Evolutionary conservation across 345 rosid genomes (phyloP).

Genomic region (Sapria himalayana): DNA sequence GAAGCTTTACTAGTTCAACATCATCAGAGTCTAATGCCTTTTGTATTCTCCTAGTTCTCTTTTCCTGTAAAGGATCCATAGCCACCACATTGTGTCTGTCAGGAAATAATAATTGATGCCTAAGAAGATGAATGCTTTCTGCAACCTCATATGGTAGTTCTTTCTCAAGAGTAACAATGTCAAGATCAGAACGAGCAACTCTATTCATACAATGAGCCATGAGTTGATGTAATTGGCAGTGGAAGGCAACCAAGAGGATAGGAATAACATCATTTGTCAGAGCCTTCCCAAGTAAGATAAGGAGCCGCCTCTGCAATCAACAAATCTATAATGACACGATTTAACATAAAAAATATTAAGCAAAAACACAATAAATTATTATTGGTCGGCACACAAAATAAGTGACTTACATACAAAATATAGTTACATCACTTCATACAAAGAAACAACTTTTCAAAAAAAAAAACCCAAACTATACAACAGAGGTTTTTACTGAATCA

Average conservation of each 20-base stretch:
- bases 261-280: conserved; percentile 60
- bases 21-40: conserved; percentile 92
- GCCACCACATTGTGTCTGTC: conserved; percentile 14
- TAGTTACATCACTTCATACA: too few relatives aligned
- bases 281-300: conserved; percentile 59
- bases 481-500: too few relatives aligned
- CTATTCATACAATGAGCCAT: conserved; percentile 50
- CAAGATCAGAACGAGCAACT: conserved; percentile 75
- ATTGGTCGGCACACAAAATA: too few relatives aligned
- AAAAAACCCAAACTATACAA: too few relatives aligned
- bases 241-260: conserved; percentile 64
- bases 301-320: conserved; percentile 55
- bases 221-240: conserved; percentile 56
- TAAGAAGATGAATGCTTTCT: conserved; percentile 28
- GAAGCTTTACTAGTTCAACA: conserved; percentile 76
- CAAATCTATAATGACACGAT: too few relatives aligned
- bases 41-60: conserved; percentile 55
- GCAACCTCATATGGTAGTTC: conserved; percentile 62
- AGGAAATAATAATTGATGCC: conserved; percentile 18
- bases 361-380: too few relatives aligned
- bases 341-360: too few relatives aligned
- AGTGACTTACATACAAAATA: too few relatives aligned
- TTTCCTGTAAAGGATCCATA: conserved; percentile 24
- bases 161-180: conserved; percentile 42
- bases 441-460: too few relatives aligned